Base-by-base conservation (phyloP, 495 filamentous ascomycete species). In the Penicillium cinerascens region DNA sequence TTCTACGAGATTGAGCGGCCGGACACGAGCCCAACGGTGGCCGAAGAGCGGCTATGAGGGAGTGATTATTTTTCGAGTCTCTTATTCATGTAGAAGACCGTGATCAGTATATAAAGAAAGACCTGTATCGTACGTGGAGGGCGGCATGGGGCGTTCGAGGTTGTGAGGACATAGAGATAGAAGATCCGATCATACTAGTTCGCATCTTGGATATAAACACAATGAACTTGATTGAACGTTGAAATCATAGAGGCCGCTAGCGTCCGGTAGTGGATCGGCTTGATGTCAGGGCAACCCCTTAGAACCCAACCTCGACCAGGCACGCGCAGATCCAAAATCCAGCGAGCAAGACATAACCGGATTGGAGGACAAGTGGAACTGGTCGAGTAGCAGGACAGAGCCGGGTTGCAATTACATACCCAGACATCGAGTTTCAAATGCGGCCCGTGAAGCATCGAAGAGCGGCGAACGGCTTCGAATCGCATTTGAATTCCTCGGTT, bases 1-100 rank as follows among this genome's bases (percentile, higher is more conserved):
- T 99, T 99, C 66, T 99, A 99, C 64, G 92, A 97, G 68, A 68
- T 92, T 53, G 88, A 90, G 56, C 74, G 59, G 35, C 59, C 63
- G n/a, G 58, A 64, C 11, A 43, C 51, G 8, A 56, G 52, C 36
- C 49, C 42, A 4, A 46, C 36, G 29, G 50, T 23, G 16, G 39
- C 35, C 6, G 42, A 42, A 47, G 44, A 54, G 18, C 42, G 42
- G 3, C 44, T 48, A 2, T 51, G 27, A 47, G 10, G 20, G 0
- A n/a, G 8, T 11, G n/a, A 20, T 44, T 25, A 11, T 6, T 48
- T 22, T 25, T 25, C 39, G 1, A 11, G 35, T 43, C 18, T 29
- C 16, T 16, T 33, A 13, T 29, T 44, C 16, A 17, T 42, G 38
- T 53, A 42, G 26, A 53, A 40, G 44, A 53, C 22, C 18, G 4